These are phyloP conservation scores for Canavalia ensiformis DNA, from an alignment of 306 rosid genomes.

Conservation along the genomic window DNA sequence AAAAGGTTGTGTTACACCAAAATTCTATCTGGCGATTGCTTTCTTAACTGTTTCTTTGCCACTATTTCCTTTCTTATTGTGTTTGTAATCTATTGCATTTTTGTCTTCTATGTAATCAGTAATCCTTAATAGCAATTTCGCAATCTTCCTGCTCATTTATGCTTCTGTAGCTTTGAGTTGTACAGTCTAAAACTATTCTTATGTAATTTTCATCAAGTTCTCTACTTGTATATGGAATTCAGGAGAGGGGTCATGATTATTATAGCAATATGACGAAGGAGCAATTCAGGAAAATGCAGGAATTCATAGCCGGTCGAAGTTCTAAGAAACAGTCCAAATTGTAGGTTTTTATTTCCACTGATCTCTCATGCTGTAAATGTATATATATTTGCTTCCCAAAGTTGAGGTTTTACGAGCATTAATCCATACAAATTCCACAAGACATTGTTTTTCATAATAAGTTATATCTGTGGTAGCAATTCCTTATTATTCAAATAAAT, in stretches of 20 bases:
- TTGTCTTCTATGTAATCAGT: not conserved
- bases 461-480: not conserved
- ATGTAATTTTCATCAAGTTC: slow-evolving; percentile 7
- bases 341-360: slow-evolving; percentile 49
- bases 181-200: not conserved
- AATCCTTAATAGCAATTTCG: not conserved
- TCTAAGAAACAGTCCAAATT: slow-evolving; percentile 79
- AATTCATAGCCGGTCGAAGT: slow-evolving; percentile 83
- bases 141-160: not conserved
- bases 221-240: slow-evolving; percentile 29
- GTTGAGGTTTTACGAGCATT: not conserved
- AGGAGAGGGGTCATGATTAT: slow-evolving; percentile 86
- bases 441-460: not conserved
- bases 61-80: not conserved
- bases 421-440: not conserved
- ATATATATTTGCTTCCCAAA: not conserved
- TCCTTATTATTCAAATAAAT: not conserved
- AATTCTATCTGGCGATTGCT: slow-evolving; percentile 11
- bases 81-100: not conserved
- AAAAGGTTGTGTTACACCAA: not conserved
- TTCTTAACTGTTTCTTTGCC: not conserved
- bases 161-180: slow-evolving; percentile 22
- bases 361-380: slow-evolving; percentile 38
- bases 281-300: slow-evolving; percentile 89
- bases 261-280: slow-evolving; percentile 90